These are phyloP conservation scores for Erodium maritimum DNA, from an alignment of 345 rosid species.

Conservation along the genomic window DNA sequence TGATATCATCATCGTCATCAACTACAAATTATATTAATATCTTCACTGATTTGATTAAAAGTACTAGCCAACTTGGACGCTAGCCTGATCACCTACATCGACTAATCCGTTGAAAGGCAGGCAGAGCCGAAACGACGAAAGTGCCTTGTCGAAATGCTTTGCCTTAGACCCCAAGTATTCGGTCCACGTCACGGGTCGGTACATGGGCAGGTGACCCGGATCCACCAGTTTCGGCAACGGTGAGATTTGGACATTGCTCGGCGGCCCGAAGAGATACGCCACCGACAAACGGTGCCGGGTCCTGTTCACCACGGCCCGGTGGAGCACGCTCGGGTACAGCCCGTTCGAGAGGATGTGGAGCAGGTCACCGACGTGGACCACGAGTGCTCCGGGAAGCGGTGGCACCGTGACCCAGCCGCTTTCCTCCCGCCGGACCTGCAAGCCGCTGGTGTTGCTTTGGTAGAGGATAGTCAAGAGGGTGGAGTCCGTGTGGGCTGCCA, in stretches of 20 bases:
- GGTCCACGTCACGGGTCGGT: slow-evolving; percentile 64
- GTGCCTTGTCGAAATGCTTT: slow-evolving; percentile 49
- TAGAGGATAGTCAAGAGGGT: slow-evolving; percentile 64
- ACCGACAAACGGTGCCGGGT: slow-evolving; percentile 35
- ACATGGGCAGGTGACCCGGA: slow-evolving; percentile 51
- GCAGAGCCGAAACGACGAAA: slow-evolving; percentile 20
- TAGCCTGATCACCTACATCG: too few relatives aligned
- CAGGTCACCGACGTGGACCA: slow-evolving; percentile 69
- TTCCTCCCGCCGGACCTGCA: slow-evolving; percentile 55
- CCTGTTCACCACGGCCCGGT: slow-evolving; percentile 71
- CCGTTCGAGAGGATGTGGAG: slow-evolving; percentile 83
- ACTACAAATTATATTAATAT: too few relatives aligned
- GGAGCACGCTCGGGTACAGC: slow-evolving; percentile 56
- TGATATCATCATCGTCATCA: too few relatives aligned
- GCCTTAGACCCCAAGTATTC: slow-evolving; percentile 72
- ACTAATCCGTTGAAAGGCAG: too few relatives aligned
- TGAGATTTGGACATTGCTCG: slow-evolving; percentile 34
- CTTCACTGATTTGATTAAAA: too few relatives aligned
- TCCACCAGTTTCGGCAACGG: slow-evolving; percentile 45
- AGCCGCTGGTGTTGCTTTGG: slow-evolving; percentile 60
- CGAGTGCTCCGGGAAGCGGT: slow-evolving; percentile 46
- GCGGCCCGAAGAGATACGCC: slow-evolving; percentile 77
- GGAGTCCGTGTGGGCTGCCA: slow-evolving; percentile 81
- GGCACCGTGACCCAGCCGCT: slow-evolving; percentile 68
- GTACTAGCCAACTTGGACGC: too few relatives aligned